Conservation (phyloP, 768 basidiomycete genomes). For the Hygrocybe punicea region DNA sequence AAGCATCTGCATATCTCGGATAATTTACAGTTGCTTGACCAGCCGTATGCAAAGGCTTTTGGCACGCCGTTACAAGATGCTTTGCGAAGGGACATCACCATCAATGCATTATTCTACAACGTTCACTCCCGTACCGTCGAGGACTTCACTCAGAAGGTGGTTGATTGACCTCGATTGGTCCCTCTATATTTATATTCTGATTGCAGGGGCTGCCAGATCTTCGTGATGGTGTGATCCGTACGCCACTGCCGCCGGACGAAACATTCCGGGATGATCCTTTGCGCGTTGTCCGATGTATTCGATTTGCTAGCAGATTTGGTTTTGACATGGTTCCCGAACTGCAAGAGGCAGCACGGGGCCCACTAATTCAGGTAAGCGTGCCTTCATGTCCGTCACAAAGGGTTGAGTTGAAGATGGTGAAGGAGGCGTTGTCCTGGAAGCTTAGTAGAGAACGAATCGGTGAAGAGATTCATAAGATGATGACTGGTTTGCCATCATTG, state of each 20-base stretch:
- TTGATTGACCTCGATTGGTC: neutral
- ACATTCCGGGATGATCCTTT: slow-evolving; percentile 95
- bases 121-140: slow-evolving; percentile 82
- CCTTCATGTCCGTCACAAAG: slow-evolving; percentile 19
- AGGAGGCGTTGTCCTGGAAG: slow-evolving; percentile 69
- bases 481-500: slow-evolving; percentile 58
- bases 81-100: slow-evolving; percentile 84
- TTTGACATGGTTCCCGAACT: slow-evolving; percentile 74
- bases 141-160: slow-evolving; percentile 78
- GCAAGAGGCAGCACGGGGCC: slow-evolving; percentile 56
- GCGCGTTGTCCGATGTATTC: slow-evolving; percentile 82
- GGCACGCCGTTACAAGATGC: slow-evolving; percentile 94
- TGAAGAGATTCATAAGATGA: slow-evolving; percentile 91
- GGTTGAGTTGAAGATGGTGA: slow-evolving; percentile 22
- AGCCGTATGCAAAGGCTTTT: slow-evolving; percentile 54
- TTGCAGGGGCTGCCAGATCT: slow-evolving; percentile 82
- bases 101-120: slow-evolving; percentile 96
- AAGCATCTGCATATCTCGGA: slow-evolving; percentile 26
- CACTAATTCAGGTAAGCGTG: slow-evolving; percentile 55
- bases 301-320: slow-evolving; percentile 90
- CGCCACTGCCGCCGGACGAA: slow-evolving; percentile 79
- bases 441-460: slow-evolving; percentile 90
- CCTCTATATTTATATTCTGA: slow-evolving; percentile 2
- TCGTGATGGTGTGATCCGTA: slow-evolving; percentile 71
- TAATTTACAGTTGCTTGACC: neutral